Evolutionary conservation across 768 basidiomycete genomes (phyloP).

Genomic region (Trichaptum fuscoviolaceum): DNA sequence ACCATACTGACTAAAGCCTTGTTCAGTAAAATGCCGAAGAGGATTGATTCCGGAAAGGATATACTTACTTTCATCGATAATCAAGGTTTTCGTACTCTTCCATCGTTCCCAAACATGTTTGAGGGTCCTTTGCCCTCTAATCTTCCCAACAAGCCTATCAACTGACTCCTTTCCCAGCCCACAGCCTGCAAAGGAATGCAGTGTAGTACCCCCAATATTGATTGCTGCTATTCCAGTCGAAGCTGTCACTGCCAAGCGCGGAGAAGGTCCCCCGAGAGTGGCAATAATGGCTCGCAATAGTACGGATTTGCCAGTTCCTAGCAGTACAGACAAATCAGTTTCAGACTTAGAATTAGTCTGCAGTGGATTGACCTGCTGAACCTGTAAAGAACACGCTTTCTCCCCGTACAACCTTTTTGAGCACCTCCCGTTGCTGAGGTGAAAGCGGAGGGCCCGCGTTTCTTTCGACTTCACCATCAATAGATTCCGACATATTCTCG

Average conservation of each 20-base stretch:
- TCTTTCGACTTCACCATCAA: constrained; percentile 9
- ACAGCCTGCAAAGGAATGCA: constrained; percentile 82
- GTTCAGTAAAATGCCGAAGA: constrained; percentile 5
- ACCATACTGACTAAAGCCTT: constrained; percentile 75
- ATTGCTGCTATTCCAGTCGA: constrained; percentile 76
- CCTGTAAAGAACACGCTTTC: constrained; percentile 83
- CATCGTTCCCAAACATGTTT: constrained; percentile 50
- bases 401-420: constrained; percentile 50
- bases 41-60: not conserved
- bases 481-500: constrained; percentile 1
- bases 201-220: constrained; percentile 75
- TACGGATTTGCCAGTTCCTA: constrained; percentile 82
- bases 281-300: constrained; percentile 70
- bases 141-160: constrained; percentile 49
- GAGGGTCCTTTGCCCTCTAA: constrained; percentile 36
- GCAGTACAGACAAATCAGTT: not conserved
- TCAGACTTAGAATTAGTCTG: not conserved
- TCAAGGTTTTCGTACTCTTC: constrained; percentile 55
- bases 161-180: constrained; percentile 61
- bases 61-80: constrained; percentile 78
- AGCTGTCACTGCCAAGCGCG: constrained; percentile 61
- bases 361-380: constrained; percentile 54
- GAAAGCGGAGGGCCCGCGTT: constrained; percentile 34
- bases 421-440: constrained; percentile 44
- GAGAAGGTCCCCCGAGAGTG: constrained; percentile 28